Conservation (phyloP, 176 grass and related monocot genomes). For the Paspalum notatum region DNA sequence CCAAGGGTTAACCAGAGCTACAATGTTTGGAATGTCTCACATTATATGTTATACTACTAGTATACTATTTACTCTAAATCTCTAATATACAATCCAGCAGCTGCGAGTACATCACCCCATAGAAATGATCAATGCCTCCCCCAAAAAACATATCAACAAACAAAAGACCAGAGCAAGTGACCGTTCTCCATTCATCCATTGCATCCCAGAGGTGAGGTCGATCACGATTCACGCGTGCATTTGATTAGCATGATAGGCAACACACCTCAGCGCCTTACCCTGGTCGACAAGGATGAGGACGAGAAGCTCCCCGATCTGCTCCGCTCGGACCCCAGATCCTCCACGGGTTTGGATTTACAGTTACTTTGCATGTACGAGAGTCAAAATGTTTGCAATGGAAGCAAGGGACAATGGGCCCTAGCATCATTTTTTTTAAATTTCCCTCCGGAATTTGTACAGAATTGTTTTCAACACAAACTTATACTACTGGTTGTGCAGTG, state of each 20-base stretch:
- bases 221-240: not conserved
- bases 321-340: constrained; percentile 60
- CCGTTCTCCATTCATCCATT: not conserved
- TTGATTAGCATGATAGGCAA: not conserved
- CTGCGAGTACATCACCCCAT: not conserved
- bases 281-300: constrained; percentile 50
- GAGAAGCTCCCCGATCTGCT: constrained; percentile 55
- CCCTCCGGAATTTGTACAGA: too few species aligned
- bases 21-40: not conserved
- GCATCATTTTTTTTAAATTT: too few species aligned
- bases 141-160: not conserved
- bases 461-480: too few species aligned
- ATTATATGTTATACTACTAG: not conserved
- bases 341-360: not conserved
- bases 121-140: constrained; percentile 1
- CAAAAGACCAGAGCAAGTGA: not conserved
- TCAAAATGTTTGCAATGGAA: too few species aligned
- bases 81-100: not conserved
- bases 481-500: too few species aligned
- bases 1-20: not conserved
- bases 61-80: not conserved
- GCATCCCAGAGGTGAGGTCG: not conserved
- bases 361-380: too few species aligned
- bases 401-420: too few species aligned
- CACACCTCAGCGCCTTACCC: constrained; percentile 39